A percentile compares a stretch with the other conserved stretches of the same genome.
These are phyloP conservation scores for Paramyrothecium roridum DNA, from an alignment of 2,329 filamentous ascomycete species.

Conservation along the genomic window DNA sequence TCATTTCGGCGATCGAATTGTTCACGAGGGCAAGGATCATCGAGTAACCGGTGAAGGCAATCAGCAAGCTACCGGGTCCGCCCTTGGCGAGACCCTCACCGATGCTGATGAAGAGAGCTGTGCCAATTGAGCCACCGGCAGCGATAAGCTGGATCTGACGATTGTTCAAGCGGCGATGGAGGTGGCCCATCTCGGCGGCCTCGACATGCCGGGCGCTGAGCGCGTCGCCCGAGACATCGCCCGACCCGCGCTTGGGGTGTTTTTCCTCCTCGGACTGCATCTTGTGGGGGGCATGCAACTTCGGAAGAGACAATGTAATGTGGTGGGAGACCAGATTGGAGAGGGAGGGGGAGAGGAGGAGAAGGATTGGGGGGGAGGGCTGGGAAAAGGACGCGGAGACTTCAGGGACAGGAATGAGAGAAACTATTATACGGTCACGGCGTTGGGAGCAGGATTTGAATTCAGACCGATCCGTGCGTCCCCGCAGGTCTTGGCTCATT, in stretches of 20 bases:
- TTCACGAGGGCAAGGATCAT: constrained; percentile 54
- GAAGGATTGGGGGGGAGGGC: too few relatives aligned
- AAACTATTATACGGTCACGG: too few relatives aligned
- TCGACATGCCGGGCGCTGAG: not conserved
- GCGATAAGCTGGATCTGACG: constrained; percentile 53
- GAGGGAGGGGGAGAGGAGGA: not conserved
- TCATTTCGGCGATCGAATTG: constrained; percentile 63
- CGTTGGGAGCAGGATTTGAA: too few relatives aligned
- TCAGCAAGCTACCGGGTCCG: constrained; percentile 43
- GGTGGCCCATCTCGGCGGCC: constrained; percentile 13
- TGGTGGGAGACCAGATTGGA: not conserved
- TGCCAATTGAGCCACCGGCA: constrained; percentile 53
- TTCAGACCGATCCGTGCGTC: too few relatives aligned
- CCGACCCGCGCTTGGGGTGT: constrained; percentile 16
- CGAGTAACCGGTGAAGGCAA: constrained; percentile 53
- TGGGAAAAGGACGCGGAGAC: too few relatives aligned
- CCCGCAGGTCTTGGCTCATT: too few relatives aligned
- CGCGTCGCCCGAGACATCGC: constrained; percentile 13
- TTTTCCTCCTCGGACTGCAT: constrained; percentile 16
- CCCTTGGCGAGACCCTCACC: constrained; percentile 42
- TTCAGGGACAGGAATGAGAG: too few relatives aligned
- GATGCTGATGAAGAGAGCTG: constrained; percentile 56
- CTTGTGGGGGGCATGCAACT: not conserved
- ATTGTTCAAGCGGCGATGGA: constrained; percentile 43
- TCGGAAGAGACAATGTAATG: too few relatives aligned